phyloP scores from a whole-genome alignment of 306 rosid genomes.

The Luffa aegyptiaca region DNA sequence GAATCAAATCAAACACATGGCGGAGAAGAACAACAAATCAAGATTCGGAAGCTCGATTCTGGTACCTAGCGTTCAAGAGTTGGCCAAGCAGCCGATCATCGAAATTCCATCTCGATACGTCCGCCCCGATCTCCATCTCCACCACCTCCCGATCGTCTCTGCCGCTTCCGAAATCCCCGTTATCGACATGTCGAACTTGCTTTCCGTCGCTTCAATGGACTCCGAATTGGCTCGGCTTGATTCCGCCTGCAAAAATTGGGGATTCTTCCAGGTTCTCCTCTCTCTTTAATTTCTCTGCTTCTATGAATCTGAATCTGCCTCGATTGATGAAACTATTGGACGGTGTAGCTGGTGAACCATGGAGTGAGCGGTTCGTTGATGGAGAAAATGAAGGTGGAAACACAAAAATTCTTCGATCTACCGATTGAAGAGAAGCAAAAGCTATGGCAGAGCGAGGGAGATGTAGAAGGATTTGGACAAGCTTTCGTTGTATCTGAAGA shows the following conservation, averaged over 20 bases:
- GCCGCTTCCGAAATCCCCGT: constrained; percentile 2
- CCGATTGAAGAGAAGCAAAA: constrained; percentile 40
- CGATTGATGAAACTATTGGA: not conserved
- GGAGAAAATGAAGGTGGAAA: constrained; percentile 33
- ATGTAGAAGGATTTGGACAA: constrained; percentile 64
- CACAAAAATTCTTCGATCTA: constrained; percentile 31
- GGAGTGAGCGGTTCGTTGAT: constrained; percentile 26
- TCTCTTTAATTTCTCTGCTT: not conserved
- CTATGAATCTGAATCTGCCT: not conserved
- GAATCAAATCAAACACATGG: not conserved
- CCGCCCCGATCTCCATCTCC: not conserved
- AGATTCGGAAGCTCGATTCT: not conserved
- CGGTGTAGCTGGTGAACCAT: constrained; percentile 43
- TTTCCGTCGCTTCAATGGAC: not conserved
- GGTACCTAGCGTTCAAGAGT: not conserved
- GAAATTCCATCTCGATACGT: not conserved
- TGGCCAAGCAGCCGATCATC: not conserved
- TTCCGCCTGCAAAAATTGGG: not conserved
- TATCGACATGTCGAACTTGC: not conserved
- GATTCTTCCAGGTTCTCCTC: not conserved
- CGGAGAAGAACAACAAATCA: not conserved
- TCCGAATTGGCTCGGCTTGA: not conserved
- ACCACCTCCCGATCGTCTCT: not conserved
- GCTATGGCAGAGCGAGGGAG: constrained; percentile 32
- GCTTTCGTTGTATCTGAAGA: constrained; percentile 30